Evolutionary conservation across 805 yeast species (phyloP), one percentile per base, ranked within the genome.

Genomic region (Hanseniaspora meyeri): DNA sequence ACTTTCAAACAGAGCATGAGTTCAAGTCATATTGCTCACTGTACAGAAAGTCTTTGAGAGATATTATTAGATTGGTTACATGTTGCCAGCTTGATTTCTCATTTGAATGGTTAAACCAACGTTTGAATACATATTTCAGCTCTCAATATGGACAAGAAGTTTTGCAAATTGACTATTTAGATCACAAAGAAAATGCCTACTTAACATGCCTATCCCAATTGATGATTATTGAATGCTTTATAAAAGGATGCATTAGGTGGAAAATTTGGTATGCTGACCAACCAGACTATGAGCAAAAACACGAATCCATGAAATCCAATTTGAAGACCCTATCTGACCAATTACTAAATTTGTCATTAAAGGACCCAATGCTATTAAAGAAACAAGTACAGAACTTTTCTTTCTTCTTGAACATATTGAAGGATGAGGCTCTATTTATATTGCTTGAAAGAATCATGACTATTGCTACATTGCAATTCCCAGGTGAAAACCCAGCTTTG

Each of bases 221-320:
- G 59, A 83, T 82, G 65, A 80, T 89, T 29, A 87, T 89, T 31
- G 97, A 91, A 68, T 84, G 95, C 38, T 84, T 95, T 62, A 79
- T 93, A 37, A 78, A 95, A 59, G 98, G 97, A 39, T 83, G 95
- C 27, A 82, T 93, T 12, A 79, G 99, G 65, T 95, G 99, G 98
- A 81, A 87, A 63, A 81, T 88, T 17, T 91, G 97, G 96, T 89
- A 87, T 63, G 76, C 76, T 27, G 76, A 75, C 46, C 75, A 76
- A 57, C 62, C 67, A 1, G 74, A 71, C 49, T 74, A 72, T 58
- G 75, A 78, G 52, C 82, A 78, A 39, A 71, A 72, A 40, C 72
- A 80, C 14, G 82, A 81, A 51, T 73, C 67, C 20, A 72, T 80
- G 55, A 70, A 81, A 53, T 73, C 72, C 48, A 76, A 77, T 51